Evolutionary conservation across 306 rosid species (phyloP), one percentile per base, ranked within the genome.

Genomic region (Castanea mollissima): DNA sequence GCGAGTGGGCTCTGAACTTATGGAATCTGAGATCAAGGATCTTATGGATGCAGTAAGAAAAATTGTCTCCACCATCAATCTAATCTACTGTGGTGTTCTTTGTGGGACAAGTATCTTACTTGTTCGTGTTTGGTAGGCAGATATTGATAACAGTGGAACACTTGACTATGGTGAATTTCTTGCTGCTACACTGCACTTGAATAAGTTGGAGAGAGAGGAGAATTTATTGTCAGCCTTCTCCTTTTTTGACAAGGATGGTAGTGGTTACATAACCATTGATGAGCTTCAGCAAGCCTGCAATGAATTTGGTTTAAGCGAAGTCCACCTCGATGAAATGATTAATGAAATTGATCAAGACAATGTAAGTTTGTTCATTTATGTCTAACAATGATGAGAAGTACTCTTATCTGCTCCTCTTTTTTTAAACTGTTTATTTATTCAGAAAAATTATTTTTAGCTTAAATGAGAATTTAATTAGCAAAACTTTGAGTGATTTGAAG

Each of bases 1-100:
- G 80, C 87, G 89, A 63, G 87, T 89, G 71, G 90, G 92, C 76
- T 85, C 92, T 69, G 90, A 89, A 49, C 92, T 86, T 19, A 84
- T 85, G 89, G 92, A 89, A 85, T 84, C 92, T 58, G 92, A 89
- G 77, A 86, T 89, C 81, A 81, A 83, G 79, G 92, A 84, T 86
- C 90, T 89, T 27, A 89, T 89, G 92, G 84, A 84, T 16, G 92
- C 92, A 73, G 92, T 89, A 86, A 82, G 90, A 73, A 69, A 54
- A 58, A 44, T 44, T 44, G 52, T 57, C 31, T 2, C 54, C 16
- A 34, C 55, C 25, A 25, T 38, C 13, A 20, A 8, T 54, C 35
- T 29, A 29, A 32, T 77, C 74, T 54, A 64, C 54, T 71, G 10
- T 69, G 1, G 13, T 71, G 38, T 12, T 72, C 55, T 73, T 44